Evolutionary conservation across 768 basidiomycete genomes (phyloP).

Genomic region (Naganishia vaughanmartiniae): DNA sequence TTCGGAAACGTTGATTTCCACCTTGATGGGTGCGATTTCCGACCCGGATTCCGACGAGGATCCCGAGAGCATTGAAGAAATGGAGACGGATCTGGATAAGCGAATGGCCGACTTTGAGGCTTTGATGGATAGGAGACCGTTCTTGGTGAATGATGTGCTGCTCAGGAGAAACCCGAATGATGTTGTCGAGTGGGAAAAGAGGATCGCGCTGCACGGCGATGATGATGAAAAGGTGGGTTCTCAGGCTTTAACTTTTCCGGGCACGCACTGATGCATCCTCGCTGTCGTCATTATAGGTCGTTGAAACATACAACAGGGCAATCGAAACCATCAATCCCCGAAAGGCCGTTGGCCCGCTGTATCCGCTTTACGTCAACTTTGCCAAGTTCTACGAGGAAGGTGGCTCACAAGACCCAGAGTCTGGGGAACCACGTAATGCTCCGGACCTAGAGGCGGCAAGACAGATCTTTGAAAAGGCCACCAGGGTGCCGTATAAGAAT

Average conservation of each 20-base stretch:
- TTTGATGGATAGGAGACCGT: constrained; percentile 89
- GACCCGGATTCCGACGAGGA: constrained; percentile 72
- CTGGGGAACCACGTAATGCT: constrained; percentile 66
- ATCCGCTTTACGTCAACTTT: constrained; percentile 88
- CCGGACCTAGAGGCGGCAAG: constrained; percentile 78
- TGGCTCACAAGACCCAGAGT: constrained; percentile 59
- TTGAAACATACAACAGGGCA: constrained; percentile 87
- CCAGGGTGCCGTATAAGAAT: constrained; percentile 84
- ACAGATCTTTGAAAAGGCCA: constrained; percentile 88
- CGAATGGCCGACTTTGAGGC: constrained; percentile 92
- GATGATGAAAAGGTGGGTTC: constrained; percentile 79
- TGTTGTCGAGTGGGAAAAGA: constrained; percentile 99
- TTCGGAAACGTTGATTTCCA: constrained; percentile 80
- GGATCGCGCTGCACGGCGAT: constrained; percentile 86
- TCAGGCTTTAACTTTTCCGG: neutral
- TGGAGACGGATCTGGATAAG: constrained; percentile 76
- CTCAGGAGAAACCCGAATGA: constrained; percentile 92
- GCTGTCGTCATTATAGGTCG: constrained; percentile 61
- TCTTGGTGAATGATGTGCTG: constrained; percentile 92
- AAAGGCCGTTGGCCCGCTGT: constrained; percentile 84
- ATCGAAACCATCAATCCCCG: constrained; percentile 82
- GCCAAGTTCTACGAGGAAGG: constrained; percentile 98
- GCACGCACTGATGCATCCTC: neutral
- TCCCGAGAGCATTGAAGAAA: constrained; percentile 64
- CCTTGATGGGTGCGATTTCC: constrained; percentile 80